Evolutionary conservation across 805 yeast species (phyloP).

Genomic region (Wickerhamiella siamensis): DNA sequence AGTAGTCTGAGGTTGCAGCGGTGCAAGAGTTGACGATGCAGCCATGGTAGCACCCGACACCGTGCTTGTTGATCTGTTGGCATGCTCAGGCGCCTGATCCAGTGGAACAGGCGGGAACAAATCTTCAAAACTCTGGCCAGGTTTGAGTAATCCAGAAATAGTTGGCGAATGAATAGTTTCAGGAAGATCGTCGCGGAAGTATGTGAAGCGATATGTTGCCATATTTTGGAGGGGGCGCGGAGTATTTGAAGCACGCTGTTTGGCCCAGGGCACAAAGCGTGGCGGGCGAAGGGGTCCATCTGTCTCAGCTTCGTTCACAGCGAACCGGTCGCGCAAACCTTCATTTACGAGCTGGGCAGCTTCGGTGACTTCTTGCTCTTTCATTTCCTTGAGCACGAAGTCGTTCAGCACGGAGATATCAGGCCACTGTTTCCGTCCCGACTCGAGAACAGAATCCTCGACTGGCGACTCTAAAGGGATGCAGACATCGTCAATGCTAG

Average conservation of each 20-base stretch:
- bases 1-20: constrained; percentile 6
- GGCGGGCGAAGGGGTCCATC: constrained; percentile 61
- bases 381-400: constrained; percentile 56
- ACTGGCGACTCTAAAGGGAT: constrained; percentile 48
- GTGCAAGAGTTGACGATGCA: neutral
- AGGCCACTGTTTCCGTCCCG: constrained; percentile 52
- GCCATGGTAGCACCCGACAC: constrained; percentile 2
- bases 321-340: constrained; percentile 26
- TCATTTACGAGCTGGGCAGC: constrained; percentile 16
- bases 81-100: constrained; percentile 1
- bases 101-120: constrained; percentile 32
- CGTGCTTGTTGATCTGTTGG: neutral
- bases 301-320: constrained; percentile 42
- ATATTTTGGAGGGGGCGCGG: constrained; percentile 6
- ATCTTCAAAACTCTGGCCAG: constrained; percentile 43
- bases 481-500: constrained; percentile 86
- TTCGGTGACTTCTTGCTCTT: constrained; percentile 26
- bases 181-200: constrained; percentile 77
- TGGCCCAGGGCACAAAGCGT: constrained; percentile 62
- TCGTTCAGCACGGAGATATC: constrained; percentile 64
- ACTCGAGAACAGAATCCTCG: constrained; percentile 16
- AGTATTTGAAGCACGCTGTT: constrained; percentile 15
- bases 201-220: constrained; percentile 64
- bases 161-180: constrained; percentile 86
- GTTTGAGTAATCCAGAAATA: constrained; percentile 63